These are phyloP conservation scores for Alternaria sp. DNA, from an alignment of 2,329 filamentous ascomycete species.

Conservation along the genomic window DNA sequence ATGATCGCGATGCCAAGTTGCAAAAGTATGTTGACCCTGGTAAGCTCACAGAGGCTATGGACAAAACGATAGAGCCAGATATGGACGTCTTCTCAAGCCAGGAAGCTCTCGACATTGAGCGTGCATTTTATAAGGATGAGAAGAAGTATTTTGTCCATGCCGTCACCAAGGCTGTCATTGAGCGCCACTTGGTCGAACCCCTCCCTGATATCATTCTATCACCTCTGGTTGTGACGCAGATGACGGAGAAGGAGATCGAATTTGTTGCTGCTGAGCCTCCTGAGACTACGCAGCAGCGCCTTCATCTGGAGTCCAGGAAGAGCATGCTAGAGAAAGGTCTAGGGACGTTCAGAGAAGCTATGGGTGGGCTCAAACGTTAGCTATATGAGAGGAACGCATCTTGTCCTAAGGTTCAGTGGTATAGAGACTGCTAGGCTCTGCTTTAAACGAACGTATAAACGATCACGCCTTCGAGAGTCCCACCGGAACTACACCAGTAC, in stretches of 20 bases:
- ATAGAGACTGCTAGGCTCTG: neutral
- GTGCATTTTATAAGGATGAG: constrained; percentile 53
- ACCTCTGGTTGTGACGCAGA: constrained; percentile 37
- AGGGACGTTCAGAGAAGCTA: constrained; percentile 42
- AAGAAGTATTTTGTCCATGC: constrained; percentile 49
- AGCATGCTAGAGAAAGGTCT: constrained; percentile 49
- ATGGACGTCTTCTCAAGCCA: constrained; percentile 47
- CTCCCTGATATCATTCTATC: constrained; percentile 44
- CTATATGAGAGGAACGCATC: neutral
- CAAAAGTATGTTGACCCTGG: neutral
- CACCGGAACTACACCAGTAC: neutral
- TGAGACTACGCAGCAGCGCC: constrained; percentile 38
- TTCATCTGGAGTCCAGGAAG: constrained; percentile 40
- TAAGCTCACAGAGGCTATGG: constrained; percentile 6
- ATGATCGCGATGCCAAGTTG: neutral
- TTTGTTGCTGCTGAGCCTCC: constrained; percentile 48
- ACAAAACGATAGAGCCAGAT: constrained; percentile 29
- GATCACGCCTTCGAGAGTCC: neutral
- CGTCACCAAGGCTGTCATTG: constrained; percentile 51
- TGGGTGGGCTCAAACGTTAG: constrained; percentile 29
- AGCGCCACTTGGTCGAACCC: constrained; percentile 49
- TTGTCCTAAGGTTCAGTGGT: neutral
- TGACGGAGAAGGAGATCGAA: constrained; percentile 48
- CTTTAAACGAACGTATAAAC: neutral
- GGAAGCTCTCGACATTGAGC: constrained; percentile 49